phyloP scores from a whole-genome alignment of 495 filamentous ascomycete species.

The Tuber aestivum region DNA sequence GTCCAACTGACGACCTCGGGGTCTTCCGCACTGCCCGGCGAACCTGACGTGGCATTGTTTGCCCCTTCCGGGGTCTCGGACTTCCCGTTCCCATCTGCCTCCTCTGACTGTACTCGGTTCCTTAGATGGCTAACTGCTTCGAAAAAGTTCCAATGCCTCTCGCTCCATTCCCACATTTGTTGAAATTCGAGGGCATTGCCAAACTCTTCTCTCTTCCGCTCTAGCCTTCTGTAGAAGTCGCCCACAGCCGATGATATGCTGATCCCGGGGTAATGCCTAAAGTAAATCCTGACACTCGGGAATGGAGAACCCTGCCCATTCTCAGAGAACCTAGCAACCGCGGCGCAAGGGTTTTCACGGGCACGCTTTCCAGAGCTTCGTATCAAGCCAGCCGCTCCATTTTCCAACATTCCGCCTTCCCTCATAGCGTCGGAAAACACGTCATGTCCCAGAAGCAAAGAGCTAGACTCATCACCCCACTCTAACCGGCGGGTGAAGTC shows the following conservation, averaged over 20 bases:
- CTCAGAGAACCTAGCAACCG: constrained; percentile 18
- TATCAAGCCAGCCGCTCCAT: background rate
- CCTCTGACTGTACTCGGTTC: constrained; percentile 8
- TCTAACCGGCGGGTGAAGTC: constrained; percentile 25
- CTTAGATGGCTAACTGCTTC: constrained; percentile 19
- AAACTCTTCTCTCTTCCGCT: constrained; percentile 13
- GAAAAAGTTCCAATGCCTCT: constrained; percentile 35
- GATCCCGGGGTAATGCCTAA: constrained; percentile 25
- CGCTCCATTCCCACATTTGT: constrained; percentile 39
- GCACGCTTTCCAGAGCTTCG: background rate
- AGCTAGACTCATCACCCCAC: constrained; percentile 27
- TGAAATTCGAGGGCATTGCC: constrained; percentile 24
- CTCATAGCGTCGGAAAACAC: constrained; percentile 2
- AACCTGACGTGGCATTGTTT: background rate
- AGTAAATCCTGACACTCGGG: constrained; percentile 29
- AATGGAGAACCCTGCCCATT: constrained; percentile 24
- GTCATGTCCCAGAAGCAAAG: constrained; percentile 13
- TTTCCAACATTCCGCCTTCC: constrained; percentile 14
- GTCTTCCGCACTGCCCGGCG: background rate
- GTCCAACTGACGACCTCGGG: constrained; percentile 7
- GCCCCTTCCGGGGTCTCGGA: constrained; percentile 6
- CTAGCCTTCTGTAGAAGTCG: constrained; percentile 32
- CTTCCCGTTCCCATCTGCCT: background rate
- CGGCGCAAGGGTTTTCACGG: background rate
- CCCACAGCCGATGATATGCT: constrained; percentile 33